Base-by-base conservation (phyloP, 768 basidiomycete species). In the Coprinellus aureogranulatus region DNA sequence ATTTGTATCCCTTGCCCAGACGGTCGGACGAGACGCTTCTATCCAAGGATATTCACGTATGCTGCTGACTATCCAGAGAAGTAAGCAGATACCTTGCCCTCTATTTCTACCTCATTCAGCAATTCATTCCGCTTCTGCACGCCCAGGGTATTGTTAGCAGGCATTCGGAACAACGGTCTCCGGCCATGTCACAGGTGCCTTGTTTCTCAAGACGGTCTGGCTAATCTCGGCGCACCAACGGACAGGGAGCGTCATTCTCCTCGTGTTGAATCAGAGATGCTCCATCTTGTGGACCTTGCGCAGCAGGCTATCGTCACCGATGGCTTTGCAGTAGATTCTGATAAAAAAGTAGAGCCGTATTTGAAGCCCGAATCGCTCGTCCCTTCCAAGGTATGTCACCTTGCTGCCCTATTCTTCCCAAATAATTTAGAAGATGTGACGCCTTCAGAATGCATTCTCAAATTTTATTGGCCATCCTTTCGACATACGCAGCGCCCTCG, bases 41-140 rank as follows among this genome's bases (percentile, higher is more conserved):
- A 65, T 53, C 73, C 72, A 11, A 64, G 68, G 0, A 59, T 77
- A n/a, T 69, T 75, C 34, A 73, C 67, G 1, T 75, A 75, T 52
- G 67, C 71, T 3, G 74, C 75, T 0, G 75, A 77, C 60, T 77
- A 76, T 57, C 74, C 72, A 5, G 72, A 77, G 57, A 76, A 75
- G 75, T 76, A 60, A 26, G 67, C 54, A 59, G 14, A 12, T 47
- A 28, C 18, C 65, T 26, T 9, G 9, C 28, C n/a, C 39, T 28
- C 45, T 49, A 20, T 23, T 48, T 23, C 28, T 5, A 49, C 23
- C 6, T n/a, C 23, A n/a, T 6, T 25, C 11, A 12, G 47, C 4
- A 34, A 34, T 34, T 14, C n/a, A 45, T n/a, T n/a, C n/a, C n/a
- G n/a, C 6, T 25, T 30, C 6, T 14, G 11, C 12, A 4, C 5